Conservation (phyloP, 2,329 filamentous ascomycete genomes). For the Nigrograna mackinnonii region DNA sequence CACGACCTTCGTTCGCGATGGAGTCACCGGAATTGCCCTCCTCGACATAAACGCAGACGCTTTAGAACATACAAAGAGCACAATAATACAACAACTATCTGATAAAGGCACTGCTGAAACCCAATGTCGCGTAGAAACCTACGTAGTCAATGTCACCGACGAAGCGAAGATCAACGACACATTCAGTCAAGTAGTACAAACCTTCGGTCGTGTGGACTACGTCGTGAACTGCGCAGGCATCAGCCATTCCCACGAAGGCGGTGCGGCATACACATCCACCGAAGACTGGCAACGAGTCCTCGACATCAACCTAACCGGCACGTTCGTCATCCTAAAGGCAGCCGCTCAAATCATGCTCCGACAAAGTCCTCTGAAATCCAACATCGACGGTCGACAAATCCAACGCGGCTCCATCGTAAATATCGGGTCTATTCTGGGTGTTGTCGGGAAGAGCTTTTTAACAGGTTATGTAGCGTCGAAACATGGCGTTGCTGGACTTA, state of each 20-base stretch:
- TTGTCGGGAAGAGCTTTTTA: slow-evolving; percentile 45
- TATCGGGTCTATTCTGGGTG: slow-evolving; percentile 43
- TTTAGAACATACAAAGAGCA: slow-evolving; percentile 15
- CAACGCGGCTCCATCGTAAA: slow-evolving; percentile 42
- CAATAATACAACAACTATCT: not conserved
- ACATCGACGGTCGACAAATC: slow-evolving; percentile 35
- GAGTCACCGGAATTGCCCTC: slow-evolving; percentile 19
- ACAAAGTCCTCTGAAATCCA: slow-evolving; percentile 45
- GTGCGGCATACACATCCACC: slow-evolving; percentile 39
- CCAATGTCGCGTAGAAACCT: too few species aligned
- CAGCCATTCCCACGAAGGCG: slow-evolving; percentile 41
- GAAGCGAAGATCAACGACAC: slow-evolving; percentile 29
- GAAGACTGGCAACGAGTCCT: slow-evolving; percentile 45
- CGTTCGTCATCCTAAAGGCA: slow-evolving; percentile 47
- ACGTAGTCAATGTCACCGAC: slow-evolving; percentile 30
- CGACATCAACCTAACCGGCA: slow-evolving; percentile 49
- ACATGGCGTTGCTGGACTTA: slow-evolving; percentile 47
- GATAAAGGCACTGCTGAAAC: too few species aligned
- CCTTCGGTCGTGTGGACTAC: slow-evolving; percentile 46
- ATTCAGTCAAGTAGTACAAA: slow-evolving; percentile 25
- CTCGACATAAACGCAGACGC: slow-evolving; percentile 19
- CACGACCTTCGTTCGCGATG: slow-evolving; percentile 19
- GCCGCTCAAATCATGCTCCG: slow-evolving; percentile 49
- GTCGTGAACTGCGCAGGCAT: slow-evolving; percentile 48
- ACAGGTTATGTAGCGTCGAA: slow-evolving; percentile 42